Evolutionary conservation across 768 basidiomycete genomes (phyloP).

Genomic region (Russula virescens): DNA sequence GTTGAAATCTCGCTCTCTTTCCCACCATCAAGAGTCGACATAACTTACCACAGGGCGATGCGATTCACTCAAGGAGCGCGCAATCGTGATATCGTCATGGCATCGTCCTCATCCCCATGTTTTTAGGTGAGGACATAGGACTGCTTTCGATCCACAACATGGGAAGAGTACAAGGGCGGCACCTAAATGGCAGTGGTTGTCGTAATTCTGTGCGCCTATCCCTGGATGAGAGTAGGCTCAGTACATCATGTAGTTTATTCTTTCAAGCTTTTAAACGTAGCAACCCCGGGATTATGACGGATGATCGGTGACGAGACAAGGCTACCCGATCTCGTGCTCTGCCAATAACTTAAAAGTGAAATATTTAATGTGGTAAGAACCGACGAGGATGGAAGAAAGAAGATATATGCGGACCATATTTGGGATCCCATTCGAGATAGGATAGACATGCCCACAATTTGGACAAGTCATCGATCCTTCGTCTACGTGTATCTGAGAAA

Average conservation of each 20-base stretch:
- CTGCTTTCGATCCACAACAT: no score
- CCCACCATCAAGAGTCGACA: no score
- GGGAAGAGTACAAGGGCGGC: no score
- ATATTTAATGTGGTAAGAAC: background rate
- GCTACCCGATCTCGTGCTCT: slow-evolving; percentile 78
- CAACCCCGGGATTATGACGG: background rate
- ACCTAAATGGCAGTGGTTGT: no score
- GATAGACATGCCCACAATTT: slow-evolving; percentile 84
- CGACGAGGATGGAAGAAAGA: background rate
- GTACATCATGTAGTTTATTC: background rate
- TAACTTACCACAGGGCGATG: no score
- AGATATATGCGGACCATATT: slow-evolving; percentile 69
- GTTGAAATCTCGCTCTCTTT: no score
- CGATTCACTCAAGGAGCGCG: no score
- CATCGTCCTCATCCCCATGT: no score
- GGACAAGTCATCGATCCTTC: slow-evolving; percentile 93
- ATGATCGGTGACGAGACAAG: background rate
- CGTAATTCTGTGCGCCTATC: no score
- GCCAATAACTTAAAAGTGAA: slow-evolving; percentile 61
- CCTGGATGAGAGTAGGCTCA: no score
- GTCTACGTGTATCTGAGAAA: slow-evolving; percentile 76
- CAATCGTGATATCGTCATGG: no score
- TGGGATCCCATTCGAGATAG: slow-evolving; percentile 90
- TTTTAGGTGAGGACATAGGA: no score
- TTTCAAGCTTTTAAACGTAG: background rate